Base-by-base conservation (phyloP, 352 stramenopile species). In the Aphanomyces stellatus region DNA sequence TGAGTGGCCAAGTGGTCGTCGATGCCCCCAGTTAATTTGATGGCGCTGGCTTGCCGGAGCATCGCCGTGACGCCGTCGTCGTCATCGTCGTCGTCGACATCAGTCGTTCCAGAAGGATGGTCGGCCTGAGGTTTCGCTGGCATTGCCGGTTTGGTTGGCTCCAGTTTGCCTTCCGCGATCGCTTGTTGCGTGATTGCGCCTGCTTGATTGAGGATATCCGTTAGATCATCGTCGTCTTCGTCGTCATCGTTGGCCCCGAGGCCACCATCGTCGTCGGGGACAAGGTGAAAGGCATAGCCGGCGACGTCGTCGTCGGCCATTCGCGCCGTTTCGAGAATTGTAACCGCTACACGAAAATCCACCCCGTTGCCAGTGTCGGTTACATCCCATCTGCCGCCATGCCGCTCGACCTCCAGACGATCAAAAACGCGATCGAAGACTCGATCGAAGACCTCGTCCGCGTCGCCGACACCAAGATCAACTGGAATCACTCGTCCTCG, bases 81-180 rank as follows among this genome's bases (percentile, higher is more conserved):
- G 2, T 69, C 70, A 5, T 80, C 72, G 30, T 46, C 48, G 19
- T 59, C 59, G 13, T 3, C 41, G 34, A 56, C 27, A 22, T 80
- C 72, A 43, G n/a, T n/a, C n/a, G n/a, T n/a, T n/a, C n/a, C n/a
- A n/a, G n/a, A n/a, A n/a, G n/a, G n/a, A n/a, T n/a, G n/a, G n/a
- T n/a, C n/a, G n/a, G n/a, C n/a, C n/a, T n/a, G n/a, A n/a, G n/a
- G n/a, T n/a, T n/a, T 85, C 77, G 10, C 82, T 70, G 10, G 78
- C 57, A 55, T 88, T 76, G 3, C 61, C 64, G 34, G 79, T 78
- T 19, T 69, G 71, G 25, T 86, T 77, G 63, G 51, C 76, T 46
- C 37, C 13, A 46, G n/a, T n/a, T 46, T 46, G 37, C 37, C 37
- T 46, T 46, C 11, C n/a, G 37, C 13, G 2, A 49, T 64, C 25